These are phyloP conservation scores for Chlamydomonas sp. DNA, from an alignment of 139 green algal genomes.

Conservation along the genomic window DNA sequence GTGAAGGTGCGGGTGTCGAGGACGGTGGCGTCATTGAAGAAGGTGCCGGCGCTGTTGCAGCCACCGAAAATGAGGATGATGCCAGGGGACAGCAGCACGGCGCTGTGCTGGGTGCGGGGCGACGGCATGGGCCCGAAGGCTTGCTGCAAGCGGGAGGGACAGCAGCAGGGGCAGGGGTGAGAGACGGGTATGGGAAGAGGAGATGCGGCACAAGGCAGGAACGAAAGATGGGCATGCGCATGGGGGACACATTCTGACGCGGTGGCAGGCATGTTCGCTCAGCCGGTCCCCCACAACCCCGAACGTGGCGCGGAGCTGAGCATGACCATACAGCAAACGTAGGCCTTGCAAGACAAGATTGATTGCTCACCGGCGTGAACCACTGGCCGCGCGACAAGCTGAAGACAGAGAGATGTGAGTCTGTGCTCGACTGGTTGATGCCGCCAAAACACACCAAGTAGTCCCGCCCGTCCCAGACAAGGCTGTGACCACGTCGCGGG, in stretches of 20 bases:
- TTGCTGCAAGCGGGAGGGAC: neutral
- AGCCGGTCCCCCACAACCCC: too few relatives aligned
- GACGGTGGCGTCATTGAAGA: slow-evolving; percentile 60
- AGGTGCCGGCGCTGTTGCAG: slow-evolving; percentile 50
- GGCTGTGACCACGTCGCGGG: slow-evolving; percentile 51
- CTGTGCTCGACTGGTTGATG: slow-evolving; percentile 43
- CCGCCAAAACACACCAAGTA: slow-evolving; percentile 60
- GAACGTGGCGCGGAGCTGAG: too few relatives aligned
- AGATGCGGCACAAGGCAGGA: too few relatives aligned
- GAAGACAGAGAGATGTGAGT: slow-evolving; percentile 47
- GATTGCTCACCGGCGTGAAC: neutral
- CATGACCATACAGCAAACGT: too few relatives aligned
- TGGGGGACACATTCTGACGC: too few relatives aligned
- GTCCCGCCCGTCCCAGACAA: slow-evolving; percentile 52
- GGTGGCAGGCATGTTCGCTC: too few relatives aligned
- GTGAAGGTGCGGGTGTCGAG: slow-evolving; percentile 47
- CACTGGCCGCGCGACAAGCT: slow-evolving; percentile 51
- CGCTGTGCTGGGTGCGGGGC: slow-evolving; percentile 56
- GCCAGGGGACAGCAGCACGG: slow-evolving; percentile 37
- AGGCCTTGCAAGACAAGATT: too few relatives aligned
- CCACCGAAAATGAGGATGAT: slow-evolving; percentile 65
- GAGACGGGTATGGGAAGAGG: too few relatives aligned
- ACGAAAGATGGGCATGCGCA: too few relatives aligned
- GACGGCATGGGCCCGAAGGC: slow-evolving; percentile 40
- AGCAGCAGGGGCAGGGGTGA: too few relatives aligned